phyloP scores from a whole-genome alignment of 768 basidiomycete genomes.

The Thelephora aurantiotincta region DNA sequence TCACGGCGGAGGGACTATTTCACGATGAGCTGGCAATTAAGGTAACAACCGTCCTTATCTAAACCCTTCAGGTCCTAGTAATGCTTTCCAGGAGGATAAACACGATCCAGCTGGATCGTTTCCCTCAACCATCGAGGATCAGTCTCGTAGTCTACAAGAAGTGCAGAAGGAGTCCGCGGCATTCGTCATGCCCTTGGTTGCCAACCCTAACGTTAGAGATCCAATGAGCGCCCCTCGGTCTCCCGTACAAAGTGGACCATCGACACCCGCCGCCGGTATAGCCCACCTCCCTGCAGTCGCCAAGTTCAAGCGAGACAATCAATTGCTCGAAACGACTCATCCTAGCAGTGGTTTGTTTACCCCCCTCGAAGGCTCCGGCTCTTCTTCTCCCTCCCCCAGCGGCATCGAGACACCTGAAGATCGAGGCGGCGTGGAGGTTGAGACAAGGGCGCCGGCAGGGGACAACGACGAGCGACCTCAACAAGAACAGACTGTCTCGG shows the following conservation, averaged over 20 bases:
- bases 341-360: conserved; percentile 24
- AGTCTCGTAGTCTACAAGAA: too few species aligned
- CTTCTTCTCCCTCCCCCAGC: conserved; percentile 18
- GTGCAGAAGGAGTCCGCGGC: neutral
- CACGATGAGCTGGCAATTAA: too few species aligned
- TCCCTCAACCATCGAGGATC: too few species aligned
- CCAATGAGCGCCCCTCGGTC: conserved; percentile 16
- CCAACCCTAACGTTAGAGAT: conserved; percentile 26
- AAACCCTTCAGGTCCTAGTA: too few species aligned
- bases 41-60: too few species aligned
- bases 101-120: too few species aligned
- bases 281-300: neutral
- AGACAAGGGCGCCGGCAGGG: conserved; percentile 1
- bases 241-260: conserved; percentile 1
- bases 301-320: neutral
- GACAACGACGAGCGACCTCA: neutral
- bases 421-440: conserved; percentile 1
- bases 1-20: too few species aligned
- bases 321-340: neutral
- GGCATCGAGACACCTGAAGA: conserved; percentile 4
- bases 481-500: too few species aligned
- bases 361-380: conserved; percentile 21
- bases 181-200: conserved; percentile 26
- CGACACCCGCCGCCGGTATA: neutral
- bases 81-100: too few species aligned